Evolutionary conservation across 140 eudicot genomes (phyloP).

Genomic region (Cichorium intybus): DNA sequence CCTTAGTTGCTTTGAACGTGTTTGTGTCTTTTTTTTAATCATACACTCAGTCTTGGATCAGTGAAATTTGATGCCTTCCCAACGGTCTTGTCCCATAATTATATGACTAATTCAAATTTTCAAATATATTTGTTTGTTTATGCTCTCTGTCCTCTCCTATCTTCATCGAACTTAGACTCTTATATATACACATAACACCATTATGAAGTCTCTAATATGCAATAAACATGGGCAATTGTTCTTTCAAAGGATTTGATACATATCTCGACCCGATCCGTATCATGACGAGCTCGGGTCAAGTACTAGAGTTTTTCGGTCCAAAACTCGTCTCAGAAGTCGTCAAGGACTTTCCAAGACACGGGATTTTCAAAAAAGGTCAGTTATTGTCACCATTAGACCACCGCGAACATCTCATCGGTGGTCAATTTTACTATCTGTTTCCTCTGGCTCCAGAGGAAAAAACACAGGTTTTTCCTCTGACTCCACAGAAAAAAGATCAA

Average conservation of each 20-base stretch:
- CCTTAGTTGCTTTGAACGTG: slow-evolving; percentile 12
- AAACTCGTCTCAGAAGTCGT: slow-evolving; percentile 48
- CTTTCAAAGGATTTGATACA: slow-evolving; percentile 42
- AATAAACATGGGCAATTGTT: slow-evolving; percentile 63
- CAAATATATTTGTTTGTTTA: slow-evolving; percentile 6
- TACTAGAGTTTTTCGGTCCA: slow-evolving; percentile 39
- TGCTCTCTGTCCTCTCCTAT: slow-evolving; percentile 6
- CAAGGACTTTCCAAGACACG: slow-evolving; percentile 40
- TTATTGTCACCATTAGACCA: slow-evolving; percentile 31
- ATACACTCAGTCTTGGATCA: slow-evolving; percentile 25
- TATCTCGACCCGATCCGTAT: slow-evolving; percentile 25
- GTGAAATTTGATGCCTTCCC: slow-evolving; percentile 28
- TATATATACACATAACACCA: slow-evolving; percentile 23
- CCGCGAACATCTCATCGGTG: slow-evolving; percentile 36
- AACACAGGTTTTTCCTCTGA: slow-evolving; percentile 37
- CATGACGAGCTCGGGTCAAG: slow-evolving; percentile 48
- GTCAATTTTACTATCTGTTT: slow-evolving; percentile 53
- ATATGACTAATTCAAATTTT: slow-evolving; percentile 29
- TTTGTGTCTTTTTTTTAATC: slow-evolving; percentile 21
- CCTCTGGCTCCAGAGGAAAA: slow-evolving; percentile 27
- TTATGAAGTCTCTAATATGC: neutral
- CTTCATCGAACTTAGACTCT: slow-evolving; percentile 18
- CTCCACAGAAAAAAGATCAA: neutral
- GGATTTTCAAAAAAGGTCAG: slow-evolving; percentile 33
- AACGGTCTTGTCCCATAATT: slow-evolving; percentile 33